Base-by-base conservation (phyloP, 352 stramenopile genomes). In the Phytophthora boehmeriae region DNA sequence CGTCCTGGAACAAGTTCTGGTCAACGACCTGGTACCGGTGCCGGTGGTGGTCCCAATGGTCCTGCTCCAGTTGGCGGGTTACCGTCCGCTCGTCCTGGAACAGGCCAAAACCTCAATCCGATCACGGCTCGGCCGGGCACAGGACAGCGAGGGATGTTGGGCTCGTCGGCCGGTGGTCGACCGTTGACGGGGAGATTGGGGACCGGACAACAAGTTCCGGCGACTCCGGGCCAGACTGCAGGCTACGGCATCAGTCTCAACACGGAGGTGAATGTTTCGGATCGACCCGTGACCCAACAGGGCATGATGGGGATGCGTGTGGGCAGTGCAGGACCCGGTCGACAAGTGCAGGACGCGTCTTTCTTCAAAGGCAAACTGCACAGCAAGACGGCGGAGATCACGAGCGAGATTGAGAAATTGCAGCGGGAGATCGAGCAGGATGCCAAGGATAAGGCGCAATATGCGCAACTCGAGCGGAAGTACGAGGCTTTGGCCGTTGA, bases 221-320 rank as follows among this genome's bases (percentile, higher is more conserved):
- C 80, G 0, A 90, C 83, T 22, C 81, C 83, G 8, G 83, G 83
- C 3, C 80, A 90, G 49, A 89, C 76, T 0, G 83, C 83, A 4
- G 83, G 83, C 42, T 89, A 73, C 27, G 85, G 86, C 16, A 75
- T 95, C 39, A 92, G 84, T 35, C 73, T 97, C n/a, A 96, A 90
- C 64, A 96, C 92, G 1, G 90, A 95, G 56, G 88, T 97, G 43
- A 95, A 93, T 27, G 88, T 98, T 13, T 92, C 90, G 20, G 90
- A 98, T 25, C 75, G 93, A 6, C 92, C 93, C 1, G 90, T 98
- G 58, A 98, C 92, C 14, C 88, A 97, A 54, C 92, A 98, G 59
- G 92, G 93, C 42, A 97, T 97, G 86, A 90, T 92, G 69, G 92
- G 93, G 36, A 97, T 98, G 90, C 88, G 90, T 23, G 70, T 90